Conservation (phyloP, 257 asterid species). For the Scutellaria galericulata region DNA sequence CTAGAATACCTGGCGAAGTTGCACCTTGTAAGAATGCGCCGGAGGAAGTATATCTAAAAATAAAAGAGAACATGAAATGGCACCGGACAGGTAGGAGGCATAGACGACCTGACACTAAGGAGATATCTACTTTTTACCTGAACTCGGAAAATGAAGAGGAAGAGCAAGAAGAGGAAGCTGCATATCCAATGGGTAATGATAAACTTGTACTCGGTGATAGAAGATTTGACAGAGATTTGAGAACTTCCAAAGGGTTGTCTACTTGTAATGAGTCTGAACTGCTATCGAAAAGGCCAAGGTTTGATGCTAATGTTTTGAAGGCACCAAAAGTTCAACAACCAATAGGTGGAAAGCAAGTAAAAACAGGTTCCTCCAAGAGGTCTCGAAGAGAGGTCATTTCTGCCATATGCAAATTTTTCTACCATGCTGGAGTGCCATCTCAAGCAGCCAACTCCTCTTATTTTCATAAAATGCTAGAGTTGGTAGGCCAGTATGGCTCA, state of each 20-base stretch:
- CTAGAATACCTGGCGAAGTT: conserved; percentile 94
- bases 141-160: conserved; percentile 81
- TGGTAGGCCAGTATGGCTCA: conserved; percentile 77
- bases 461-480: conserved; percentile 83
- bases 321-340: conserved; percentile 52
- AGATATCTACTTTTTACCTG: conserved; percentile 52
- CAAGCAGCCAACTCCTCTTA: conserved; percentile 87
- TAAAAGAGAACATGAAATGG: conserved; percentile 96
- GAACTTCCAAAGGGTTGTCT: conserved; percentile 56
- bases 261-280: conserved; percentile 54
- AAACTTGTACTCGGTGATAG: conserved; percentile 57
- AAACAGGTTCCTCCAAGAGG: conserved; percentile 58
- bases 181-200: conserved; percentile 51
- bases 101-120: conserved; percentile 71
- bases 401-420: conserved; percentile 87
- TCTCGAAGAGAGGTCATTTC: conserved; percentile 79
- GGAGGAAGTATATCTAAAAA: conserved; percentile 80
- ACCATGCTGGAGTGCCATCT: conserved; percentile 85
- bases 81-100: conserved; percentile 92
- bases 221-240: conserved; percentile 58
- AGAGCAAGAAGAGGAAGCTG: conserved; percentile 65
- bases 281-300: conserved; percentile 58
- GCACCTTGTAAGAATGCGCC: conserved; percentile 94
- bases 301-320: conserved; percentile 53
- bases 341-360: conserved; percentile 53